Conservation (phyloP, 2,329 filamentous ascomycete genomes). For the Arachnopeziza araneosa region DNA sequence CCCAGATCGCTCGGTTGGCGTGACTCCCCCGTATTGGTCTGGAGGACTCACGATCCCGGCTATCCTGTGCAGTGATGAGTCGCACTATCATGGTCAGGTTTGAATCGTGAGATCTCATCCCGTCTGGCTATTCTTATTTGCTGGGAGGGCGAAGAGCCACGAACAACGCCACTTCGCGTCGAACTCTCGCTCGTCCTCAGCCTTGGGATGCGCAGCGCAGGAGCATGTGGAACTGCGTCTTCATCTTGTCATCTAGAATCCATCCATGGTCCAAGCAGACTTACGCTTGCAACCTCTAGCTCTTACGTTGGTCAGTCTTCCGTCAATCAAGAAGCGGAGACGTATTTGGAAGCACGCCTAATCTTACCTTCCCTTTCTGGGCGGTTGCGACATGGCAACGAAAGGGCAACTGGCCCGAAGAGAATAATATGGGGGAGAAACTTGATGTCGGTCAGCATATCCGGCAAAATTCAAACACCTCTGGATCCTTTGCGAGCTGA, state of each 20-base stretch:
- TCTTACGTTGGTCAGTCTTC: neutral
- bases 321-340: neutral
- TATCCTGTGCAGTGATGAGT: neutral
- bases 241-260: neutral
- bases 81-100: neutral
- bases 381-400: neutral
- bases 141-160: neutral
- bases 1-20: neutral
- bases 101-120: neutral
- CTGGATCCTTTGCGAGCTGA: conserved; percentile 8
- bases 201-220: neutral
- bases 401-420: neutral
- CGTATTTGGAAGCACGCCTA: conserved; percentile 2
- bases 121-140: neutral
- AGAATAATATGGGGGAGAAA: neutral
- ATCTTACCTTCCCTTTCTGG: neutral
- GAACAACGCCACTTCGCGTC: neutral
- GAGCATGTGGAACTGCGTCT: neutral
- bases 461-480: conserved; percentile 22
- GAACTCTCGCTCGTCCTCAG: neutral
- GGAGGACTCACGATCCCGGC: neutral
- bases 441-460: conserved; percentile 4
- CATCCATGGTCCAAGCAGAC: neutral
- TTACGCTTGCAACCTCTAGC: neutral
- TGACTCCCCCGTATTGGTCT: neutral